A percentile compares a stretch with the other conserved stretches of the same genome.
Evolutionary conservation across 495 filamentous ascomycete species (phyloP).

Genomic region (Ramalina intermedia): DNA sequence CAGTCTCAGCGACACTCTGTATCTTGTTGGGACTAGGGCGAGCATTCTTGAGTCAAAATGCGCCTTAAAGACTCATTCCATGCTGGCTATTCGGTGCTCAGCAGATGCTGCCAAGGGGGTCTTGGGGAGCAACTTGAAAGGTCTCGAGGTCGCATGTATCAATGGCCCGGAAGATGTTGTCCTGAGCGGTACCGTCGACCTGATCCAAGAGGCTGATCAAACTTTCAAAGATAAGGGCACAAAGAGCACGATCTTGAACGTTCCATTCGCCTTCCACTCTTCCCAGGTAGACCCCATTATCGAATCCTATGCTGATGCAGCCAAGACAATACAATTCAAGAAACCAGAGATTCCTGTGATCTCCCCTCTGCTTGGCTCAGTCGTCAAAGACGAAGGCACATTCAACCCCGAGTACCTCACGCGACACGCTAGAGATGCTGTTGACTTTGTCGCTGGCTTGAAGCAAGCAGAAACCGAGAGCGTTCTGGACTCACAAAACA

Average conservation of each 20-base stretch:
- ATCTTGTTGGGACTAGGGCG: constrained; percentile 55
- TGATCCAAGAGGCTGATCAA: constrained; percentile 43
- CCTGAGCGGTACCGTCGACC: constrained; percentile 28
- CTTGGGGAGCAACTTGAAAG: constrained; percentile 15
- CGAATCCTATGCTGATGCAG: constrained; percentile 39
- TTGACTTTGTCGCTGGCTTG: constrained; percentile 47
- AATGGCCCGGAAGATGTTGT: constrained; percentile 36
- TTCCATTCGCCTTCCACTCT: constrained; percentile 60
- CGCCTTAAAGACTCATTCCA: constrained; percentile 45
- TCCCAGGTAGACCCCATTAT: constrained; percentile 52
- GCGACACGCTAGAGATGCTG: constrained; percentile 52
- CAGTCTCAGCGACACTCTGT: constrained; percentile 53
- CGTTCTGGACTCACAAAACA: constrained; percentile 25
- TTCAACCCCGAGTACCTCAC: constrained; percentile 48
- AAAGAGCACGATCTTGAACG: constrained; percentile 42
- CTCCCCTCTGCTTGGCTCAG: constrained; percentile 40
- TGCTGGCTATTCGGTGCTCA: constrained; percentile 27
- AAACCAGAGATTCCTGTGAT: constrained; percentile 38
- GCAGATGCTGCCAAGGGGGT: constrained; percentile 16
- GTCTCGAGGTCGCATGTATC: constrained; percentile 35
- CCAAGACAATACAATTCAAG: constrained; percentile 21
- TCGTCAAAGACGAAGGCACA: constrained; percentile 32
- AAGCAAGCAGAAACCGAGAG: background rate
- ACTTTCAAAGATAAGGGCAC: constrained; percentile 29
- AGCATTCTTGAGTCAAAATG: constrained; percentile 49